phyloP scores from a whole-genome alignment of 805 yeast genomes.

The Candida peoriensis region DNA sequence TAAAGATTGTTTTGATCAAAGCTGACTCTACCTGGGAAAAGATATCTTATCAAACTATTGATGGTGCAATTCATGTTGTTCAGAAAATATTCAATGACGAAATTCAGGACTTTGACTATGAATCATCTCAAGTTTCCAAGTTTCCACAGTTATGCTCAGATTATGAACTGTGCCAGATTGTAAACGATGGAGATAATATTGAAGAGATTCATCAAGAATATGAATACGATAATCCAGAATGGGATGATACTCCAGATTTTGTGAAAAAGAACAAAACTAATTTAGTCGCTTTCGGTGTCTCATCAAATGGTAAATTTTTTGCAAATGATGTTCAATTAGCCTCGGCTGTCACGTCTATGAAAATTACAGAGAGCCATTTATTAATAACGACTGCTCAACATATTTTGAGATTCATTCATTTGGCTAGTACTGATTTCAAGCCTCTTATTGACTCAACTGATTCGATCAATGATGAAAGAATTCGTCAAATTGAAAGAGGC shows the following conservation, averaged over 20 bases:
- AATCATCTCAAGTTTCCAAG: constrained; percentile 33
- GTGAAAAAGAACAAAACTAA: constrained; percentile 22
- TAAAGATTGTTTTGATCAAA: constrained; percentile 53
- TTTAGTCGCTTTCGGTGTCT: constrained; percentile 60
- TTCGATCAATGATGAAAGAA: constrained; percentile 64
- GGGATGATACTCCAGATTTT: constrained; percentile 1
- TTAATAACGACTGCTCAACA: constrained; percentile 87
- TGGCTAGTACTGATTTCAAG: constrained; percentile 38
- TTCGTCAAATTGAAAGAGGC: constrained; percentile 87
- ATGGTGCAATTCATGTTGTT: constrained; percentile 50
- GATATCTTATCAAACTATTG: constrained; percentile 55
- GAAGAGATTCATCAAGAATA: constrained; percentile 20
- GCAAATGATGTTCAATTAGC: constrained; percentile 56
- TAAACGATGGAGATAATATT: constrained; percentile 14
- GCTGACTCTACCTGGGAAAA: constrained; percentile 46
- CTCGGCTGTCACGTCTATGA: constrained; percentile 77
- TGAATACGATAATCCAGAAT: constrained; percentile 5
- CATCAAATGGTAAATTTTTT: constrained; percentile 69
- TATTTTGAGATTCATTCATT: constrained; percentile 73
- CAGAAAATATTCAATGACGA: constrained; percentile 15
- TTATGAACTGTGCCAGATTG: constrained; percentile 40
- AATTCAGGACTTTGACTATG: constrained; percentile 25
- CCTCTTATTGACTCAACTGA: constrained; percentile 35
- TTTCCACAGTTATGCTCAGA: constrained; percentile 71
- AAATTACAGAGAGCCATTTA: constrained; percentile 64